phyloP scores from a whole-genome alignment of 805 yeast genomes.

The Lachancea sp. region DNA sequence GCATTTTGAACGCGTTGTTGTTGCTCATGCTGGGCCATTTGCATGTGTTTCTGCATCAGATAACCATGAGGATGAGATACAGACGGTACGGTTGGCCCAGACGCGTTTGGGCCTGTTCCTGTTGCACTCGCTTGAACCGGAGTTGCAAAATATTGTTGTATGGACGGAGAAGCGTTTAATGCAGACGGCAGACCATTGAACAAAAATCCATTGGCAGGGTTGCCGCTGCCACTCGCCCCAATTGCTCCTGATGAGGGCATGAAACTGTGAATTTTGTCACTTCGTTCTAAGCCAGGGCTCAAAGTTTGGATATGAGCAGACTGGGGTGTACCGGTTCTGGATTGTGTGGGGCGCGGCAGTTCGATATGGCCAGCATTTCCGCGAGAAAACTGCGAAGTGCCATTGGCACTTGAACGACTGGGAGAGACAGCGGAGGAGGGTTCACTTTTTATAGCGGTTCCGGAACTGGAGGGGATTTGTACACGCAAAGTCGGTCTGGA shows the following conservation, averaged over 20 bases:
- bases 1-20: conserved; percentile 18
- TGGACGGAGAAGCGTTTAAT: conserved; percentile 27
- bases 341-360: conserved; percentile 7
- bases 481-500: conserved; percentile 56
- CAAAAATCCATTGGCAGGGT: conserved; percentile 1
- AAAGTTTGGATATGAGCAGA: neutral
- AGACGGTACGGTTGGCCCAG: conserved; percentile 4
- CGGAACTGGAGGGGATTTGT: conserved; percentile 51
- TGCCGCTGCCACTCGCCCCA: conserved; percentile 3
- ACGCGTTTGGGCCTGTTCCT: conserved; percentile 25
- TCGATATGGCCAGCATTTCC: conserved; percentile 7
- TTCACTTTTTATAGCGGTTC: conserved; percentile 26
- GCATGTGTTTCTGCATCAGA: conserved; percentile 20
- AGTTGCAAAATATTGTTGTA: conserved; percentile 31
- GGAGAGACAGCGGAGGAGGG: conserved; percentile 42
- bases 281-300: neutral
- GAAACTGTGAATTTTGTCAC: conserved; percentile 1
- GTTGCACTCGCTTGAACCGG: conserved; percentile 25
- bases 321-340: conserved; percentile 4
- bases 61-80: conserved; percentile 14
- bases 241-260: conserved; percentile 1
- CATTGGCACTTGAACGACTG: conserved; percentile 25
- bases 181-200: conserved; percentile 25
- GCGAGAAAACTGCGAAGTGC: conserved; percentile 4
- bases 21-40: conserved; percentile 11